Evolutionary conservation across 2,329 filamentous ascomycete species (phyloP), one percentile per base, ranked within the genome.

Genomic region (Colletotrichum endophyticum): DNA sequence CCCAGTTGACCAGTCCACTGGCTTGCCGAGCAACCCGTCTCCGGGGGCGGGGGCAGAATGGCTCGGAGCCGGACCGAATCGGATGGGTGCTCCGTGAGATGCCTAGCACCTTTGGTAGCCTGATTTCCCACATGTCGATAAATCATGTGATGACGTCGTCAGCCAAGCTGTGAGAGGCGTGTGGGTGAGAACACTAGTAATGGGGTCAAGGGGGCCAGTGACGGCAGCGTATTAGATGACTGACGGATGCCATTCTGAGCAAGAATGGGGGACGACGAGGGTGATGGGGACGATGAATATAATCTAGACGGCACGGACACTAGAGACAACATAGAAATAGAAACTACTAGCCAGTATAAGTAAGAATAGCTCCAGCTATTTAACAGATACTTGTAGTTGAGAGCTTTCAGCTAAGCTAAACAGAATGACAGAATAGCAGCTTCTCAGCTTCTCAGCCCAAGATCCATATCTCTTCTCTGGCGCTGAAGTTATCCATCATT

Each of bases 31-130:
- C 63, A 11, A 28, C 13, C 16, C 28, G 32, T 66, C 30, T 25
- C n/a, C 32, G 36, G 27, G 57, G 57, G 30, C 19, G 28, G 59
- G 36, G 12, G 32, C 34, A 15, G 19, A 22, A n/a, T 27, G 25
- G 28, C 19, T 68, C 70, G 64, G 64, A 56, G 64, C 57, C 70
- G 73, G 63, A 2, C 70, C 56, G 63, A 72, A 57, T 66, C 19
- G 32, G 44, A 13, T 22, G 44, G 27, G n/a, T 61, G 62, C n/a
- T 56, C 53, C 56, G 36, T 53, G 9, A 7, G 53, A 49, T 49
- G 32, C 25, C 22, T 68, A 19, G 25, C 0, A 1, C 12, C 30
- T 32, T 1, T 5, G 0, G 28, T 30, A 34, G 56, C 4, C 36
- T 62, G 66, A 15, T 63, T 39, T 64, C 39, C 53, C 4, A 30